Base-by-base conservation (phyloP, 2,329 filamentous ascomycete genomes). In the Fusarium sp. region DNA sequence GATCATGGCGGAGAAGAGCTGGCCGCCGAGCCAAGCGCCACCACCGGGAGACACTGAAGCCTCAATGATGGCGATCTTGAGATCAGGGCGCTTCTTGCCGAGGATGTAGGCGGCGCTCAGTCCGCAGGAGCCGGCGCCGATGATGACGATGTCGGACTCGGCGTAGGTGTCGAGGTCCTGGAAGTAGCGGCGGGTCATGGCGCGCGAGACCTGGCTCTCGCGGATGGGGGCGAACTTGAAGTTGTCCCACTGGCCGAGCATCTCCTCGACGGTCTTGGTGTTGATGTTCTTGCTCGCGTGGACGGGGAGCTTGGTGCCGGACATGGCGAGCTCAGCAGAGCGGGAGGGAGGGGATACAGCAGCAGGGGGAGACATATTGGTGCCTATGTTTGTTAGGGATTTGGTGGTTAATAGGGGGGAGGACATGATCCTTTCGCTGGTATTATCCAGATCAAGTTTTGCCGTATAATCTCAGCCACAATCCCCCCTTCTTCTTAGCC, bases 371-470 rank as follows among this genome's bases (percentile, higher is more conserved):
- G 91, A 89, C 93, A 73, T 75, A 60, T 60, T 73, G 47, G 53
- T 28, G 52, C 65, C 73, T 74, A 46, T 20, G 34, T 21, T 62
- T 63, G 76, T 79, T 77, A 79, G 76, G 55, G n/a, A 65, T 50
- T 65, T 38, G 44, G 20, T 28, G 15, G 54, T 74, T 71, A 68
- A 75, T 73, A 77, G 77, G 74, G 81, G 81, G 83, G 83, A 86
- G 87, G 87, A 92, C 93, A 97, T 96, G 93, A 96, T 97, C 91
- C 94, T 97, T 96, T 94, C 94, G 94, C 94, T 94, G 91, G 93
- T 93, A 96, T 96, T 95, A 95, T 94, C 93, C 91, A 93, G 92
- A 94, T 95, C 92, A 95, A 95, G 92, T 95, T 93, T 85, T 84
- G 90, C 93, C 92, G 92, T 96, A 91, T 96, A 89, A 89, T 96